Conservation (phyloP, 1,139 yeast species). For the Candida pseudoviswanathii region DNA sequence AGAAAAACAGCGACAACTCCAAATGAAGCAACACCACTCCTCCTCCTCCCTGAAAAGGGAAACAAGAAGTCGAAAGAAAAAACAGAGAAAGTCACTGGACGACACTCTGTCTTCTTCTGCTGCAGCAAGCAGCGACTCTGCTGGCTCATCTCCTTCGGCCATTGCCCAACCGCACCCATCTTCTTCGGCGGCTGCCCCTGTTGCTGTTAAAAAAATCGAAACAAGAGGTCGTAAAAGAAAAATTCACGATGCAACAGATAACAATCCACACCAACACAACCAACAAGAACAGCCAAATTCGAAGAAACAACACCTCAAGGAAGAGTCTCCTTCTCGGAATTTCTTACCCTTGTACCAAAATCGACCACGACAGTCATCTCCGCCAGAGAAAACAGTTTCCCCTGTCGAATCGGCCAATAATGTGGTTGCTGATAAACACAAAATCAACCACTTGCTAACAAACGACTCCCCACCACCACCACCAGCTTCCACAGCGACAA, state of each 20-base stretch:
- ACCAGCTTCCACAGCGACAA: not conserved
- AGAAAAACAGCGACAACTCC: slow-evolving; percentile 6
- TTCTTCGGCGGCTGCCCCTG: not conserved
- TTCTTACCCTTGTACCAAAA: not conserved
- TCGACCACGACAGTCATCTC: not conserved
- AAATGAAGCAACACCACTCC: slow-evolving; percentile 6
- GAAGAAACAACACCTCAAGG: not conserved
- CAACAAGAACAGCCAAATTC: too few relatives aligned
- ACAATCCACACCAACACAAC: not conserved
- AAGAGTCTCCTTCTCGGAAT: too few relatives aligned
- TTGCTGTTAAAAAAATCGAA: slow-evolving; percentile 11
- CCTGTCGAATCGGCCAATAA: not conserved
- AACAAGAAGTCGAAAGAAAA: slow-evolving; percentile 15
- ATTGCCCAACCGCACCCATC: not conserved
- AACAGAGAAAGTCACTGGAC: not conserved
- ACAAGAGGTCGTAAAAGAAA: slow-evolving; percentile 17
- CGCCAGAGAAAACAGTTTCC: not conserved
- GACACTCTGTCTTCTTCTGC: not conserved
- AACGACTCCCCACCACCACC: slow-evolving; percentile 12
- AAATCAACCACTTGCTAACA: slow-evolving; percentile 16
- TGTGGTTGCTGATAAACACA: slow-evolving; percentile 11
- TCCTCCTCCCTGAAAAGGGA: slow-evolving; percentile 11
- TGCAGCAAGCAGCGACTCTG: not conserved
- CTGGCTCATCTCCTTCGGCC: not conserved
- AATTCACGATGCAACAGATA: slow-evolving; percentile 2